Evolutionary conservation across 2,329 filamentous ascomycete genomes (phyloP).

Genomic region (Ophiostoma ips): DNA sequence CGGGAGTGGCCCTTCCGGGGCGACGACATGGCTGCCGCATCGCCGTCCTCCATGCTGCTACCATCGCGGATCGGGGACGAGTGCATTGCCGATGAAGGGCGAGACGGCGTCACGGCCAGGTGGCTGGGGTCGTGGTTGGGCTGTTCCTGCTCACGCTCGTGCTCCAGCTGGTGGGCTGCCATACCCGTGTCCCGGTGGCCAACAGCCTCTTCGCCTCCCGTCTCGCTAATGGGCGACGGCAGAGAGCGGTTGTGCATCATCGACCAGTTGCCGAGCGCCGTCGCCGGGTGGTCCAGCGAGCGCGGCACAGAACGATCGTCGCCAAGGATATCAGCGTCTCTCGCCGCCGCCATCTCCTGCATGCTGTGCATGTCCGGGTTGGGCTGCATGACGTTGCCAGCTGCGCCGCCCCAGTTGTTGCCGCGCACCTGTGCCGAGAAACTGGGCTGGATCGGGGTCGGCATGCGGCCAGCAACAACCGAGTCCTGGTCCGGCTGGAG

Average conservation of each 20-base stretch:
- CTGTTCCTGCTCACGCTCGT: background rate
- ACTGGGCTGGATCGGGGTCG: constrained; percentile 44
- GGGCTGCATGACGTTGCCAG: constrained; percentile 19
- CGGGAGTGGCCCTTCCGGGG: constrained; percentile 41
- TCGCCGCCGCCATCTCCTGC: background rate
- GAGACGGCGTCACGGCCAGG: constrained; percentile 21
- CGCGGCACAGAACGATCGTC: constrained; percentile 33
- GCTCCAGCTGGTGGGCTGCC: constrained; percentile 5
- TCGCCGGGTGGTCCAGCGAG: constrained; percentile 25
- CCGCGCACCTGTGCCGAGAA: constrained; percentile 42
- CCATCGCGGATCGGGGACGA: constrained; percentile 5
- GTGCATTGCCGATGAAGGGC: background rate
- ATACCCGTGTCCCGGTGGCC: constrained; percentile 14
- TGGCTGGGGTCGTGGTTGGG: constrained; percentile 9
- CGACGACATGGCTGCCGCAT: constrained; percentile 33
- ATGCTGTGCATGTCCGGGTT: background rate
- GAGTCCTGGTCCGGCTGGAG: constrained; percentile 21
- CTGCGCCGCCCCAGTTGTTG: constrained; percentile 31
- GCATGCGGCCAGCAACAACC: constrained; percentile 34
- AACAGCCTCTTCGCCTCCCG: constrained; percentile 29
- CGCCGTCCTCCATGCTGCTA: constrained; percentile 15
- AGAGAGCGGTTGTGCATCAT: constrained; percentile 38
- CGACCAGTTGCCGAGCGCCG: constrained; percentile 32
- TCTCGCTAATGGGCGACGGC: constrained; percentile 47
- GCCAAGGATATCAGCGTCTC: background rate